phyloP scores from a whole-genome alignment of 768 basidiomycete species.

The Mycena metata region DNA sequence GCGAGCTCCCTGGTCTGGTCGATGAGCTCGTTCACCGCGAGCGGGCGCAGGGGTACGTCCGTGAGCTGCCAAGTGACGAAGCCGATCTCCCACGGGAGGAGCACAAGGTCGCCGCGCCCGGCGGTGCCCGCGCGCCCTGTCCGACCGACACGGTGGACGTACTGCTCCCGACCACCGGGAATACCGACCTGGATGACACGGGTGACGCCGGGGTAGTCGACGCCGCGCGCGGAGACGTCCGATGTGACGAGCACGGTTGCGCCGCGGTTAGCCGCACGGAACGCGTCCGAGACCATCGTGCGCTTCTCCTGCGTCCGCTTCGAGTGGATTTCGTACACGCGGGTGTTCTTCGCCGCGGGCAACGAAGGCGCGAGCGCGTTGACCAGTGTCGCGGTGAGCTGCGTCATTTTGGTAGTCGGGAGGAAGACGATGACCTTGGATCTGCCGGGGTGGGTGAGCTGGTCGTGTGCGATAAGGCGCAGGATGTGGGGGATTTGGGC shows the following conservation, averaged over 20 bases:
- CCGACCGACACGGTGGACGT: constrained; percentile 89
- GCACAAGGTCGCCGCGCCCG: constrained; percentile 84
- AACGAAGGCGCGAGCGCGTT: constrained; percentile 62
- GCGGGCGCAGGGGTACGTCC: constrained; percentile 76
- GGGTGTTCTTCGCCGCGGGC: constrained; percentile 65
- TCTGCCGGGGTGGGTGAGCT: constrained; percentile 72
- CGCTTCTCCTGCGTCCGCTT: constrained; percentile 74
- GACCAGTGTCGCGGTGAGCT: constrained; percentile 77
- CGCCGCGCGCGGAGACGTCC: constrained; percentile 89
- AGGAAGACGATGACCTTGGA: constrained; percentile 89
- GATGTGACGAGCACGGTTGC: constrained; percentile 84
- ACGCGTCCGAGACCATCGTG: constrained; percentile 67
- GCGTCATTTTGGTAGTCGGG: constrained; percentile 87
- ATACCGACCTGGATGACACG: constrained; percentile 93
- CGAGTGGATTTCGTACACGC: constrained; percentile 87
- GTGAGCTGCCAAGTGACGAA: constrained; percentile 75
- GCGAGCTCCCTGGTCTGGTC: constrained; percentile 63
- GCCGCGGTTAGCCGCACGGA: constrained; percentile 66
- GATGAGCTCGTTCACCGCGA: constrained; percentile 63
- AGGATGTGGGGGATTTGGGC: constrained; percentile 86
- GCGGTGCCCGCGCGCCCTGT: constrained; percentile 78
- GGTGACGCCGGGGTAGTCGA: constrained; percentile 91
- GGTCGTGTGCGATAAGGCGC: constrained; percentile 89
- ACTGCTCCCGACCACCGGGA: constrained; percentile 76
- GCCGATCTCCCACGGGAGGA: constrained; percentile 83